These are phyloP conservation scores for Globisporangium rhizosaccharum DNA, from an alignment of 352 stramenopile species.

Conservation along the genomic window DNA sequence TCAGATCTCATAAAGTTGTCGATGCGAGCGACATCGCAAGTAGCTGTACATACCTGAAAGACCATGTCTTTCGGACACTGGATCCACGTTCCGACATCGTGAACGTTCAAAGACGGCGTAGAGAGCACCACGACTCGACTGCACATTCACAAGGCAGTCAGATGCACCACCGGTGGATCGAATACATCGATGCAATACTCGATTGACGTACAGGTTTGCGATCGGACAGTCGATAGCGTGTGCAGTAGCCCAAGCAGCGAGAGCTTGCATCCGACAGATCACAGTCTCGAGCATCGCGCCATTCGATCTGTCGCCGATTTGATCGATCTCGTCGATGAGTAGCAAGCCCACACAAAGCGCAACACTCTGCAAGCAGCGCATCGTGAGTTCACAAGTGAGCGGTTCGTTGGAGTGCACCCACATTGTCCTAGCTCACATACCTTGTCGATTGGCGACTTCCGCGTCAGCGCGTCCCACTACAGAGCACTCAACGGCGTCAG, in stretches of 20 bases:
- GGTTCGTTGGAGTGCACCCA: neutral
- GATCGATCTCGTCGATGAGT: conserved; percentile 40
- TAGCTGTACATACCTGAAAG: conserved; percentile 13
- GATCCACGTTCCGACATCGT: conserved; percentile 28
- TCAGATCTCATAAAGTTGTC: neutral
- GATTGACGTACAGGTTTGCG: conserved; percentile 15
- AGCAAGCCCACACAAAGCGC: conserved; percentile 13
- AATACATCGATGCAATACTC: neutral
- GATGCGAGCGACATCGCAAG: neutral
- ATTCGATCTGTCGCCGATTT: conserved; percentile 26
- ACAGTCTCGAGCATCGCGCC: conserved; percentile 28
- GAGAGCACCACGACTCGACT: conserved; percentile 36
- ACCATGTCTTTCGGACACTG: conserved; percentile 18
- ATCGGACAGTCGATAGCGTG: conserved; percentile 13
- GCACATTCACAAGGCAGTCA: neutral
- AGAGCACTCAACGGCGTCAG: neutral
- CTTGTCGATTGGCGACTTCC: conserved; percentile 11
- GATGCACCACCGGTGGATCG: neutral
- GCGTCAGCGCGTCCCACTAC: conserved; percentile 38
- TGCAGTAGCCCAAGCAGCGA: conserved; percentile 13
- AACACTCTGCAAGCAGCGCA: conserved; percentile 7
- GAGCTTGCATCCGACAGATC: conserved; percentile 33
- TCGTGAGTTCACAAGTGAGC: neutral
- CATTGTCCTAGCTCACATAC: conserved; percentile 1
- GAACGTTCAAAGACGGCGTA: conserved; percentile 30